phyloP scores from a whole-genome alignment of 2,329 filamentous ascomycete species.

The Fusarium anthophilum region DNA sequence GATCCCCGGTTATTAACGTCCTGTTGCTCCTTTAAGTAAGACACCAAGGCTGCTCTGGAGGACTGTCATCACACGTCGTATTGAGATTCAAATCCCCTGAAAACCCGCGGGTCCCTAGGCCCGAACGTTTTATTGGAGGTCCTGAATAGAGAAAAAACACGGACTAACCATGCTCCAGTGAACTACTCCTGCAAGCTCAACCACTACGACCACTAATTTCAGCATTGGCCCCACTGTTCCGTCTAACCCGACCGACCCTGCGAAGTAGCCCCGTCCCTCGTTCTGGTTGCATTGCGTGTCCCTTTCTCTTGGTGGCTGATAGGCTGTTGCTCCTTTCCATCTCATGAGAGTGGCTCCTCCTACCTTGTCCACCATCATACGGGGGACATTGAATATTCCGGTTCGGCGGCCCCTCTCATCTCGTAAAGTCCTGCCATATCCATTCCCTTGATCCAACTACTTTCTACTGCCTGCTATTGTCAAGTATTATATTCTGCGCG shows the following conservation, averaged over 20 bases:
- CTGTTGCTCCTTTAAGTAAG: not conserved
- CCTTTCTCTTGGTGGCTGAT: conserved; percentile 31
- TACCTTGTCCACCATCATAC: conserved; percentile 28
- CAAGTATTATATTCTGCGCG: conserved; percentile 2
- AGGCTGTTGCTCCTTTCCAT: conserved; percentile 27
- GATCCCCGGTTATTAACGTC: not conserved
- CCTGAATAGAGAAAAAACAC: conserved; percentile 24
- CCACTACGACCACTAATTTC: conserved; percentile 32
- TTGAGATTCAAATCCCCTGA: conserved; percentile 12
- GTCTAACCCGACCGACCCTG: conserved; percentile 15
- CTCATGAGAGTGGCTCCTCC: conserved; percentile 36
- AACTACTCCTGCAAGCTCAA: conserved; percentile 26
- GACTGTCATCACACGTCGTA: conserved; percentile 2
- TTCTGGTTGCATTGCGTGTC: conserved; percentile 40
- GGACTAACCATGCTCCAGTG: conserved; percentile 37
- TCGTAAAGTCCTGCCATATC: conserved; percentile 34
- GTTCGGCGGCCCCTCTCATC: conserved; percentile 34
- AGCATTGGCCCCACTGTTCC: conserved; percentile 20
- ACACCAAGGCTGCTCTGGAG: conserved; percentile 15
- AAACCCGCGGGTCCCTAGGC: not conserved
- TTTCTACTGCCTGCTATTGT: conserved; percentile 8
- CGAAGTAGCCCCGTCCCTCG: conserved; percentile 15
- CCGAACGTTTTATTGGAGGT: conserved; percentile 10
- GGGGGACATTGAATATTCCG: conserved; percentile 41
- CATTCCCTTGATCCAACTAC: conserved; percentile 22